Evolutionary conservation across 495 filamentous ascomycete genomes (phyloP), one percentile per base, ranked within the genome.

Genomic region (Bombardia bombarda): DNA sequence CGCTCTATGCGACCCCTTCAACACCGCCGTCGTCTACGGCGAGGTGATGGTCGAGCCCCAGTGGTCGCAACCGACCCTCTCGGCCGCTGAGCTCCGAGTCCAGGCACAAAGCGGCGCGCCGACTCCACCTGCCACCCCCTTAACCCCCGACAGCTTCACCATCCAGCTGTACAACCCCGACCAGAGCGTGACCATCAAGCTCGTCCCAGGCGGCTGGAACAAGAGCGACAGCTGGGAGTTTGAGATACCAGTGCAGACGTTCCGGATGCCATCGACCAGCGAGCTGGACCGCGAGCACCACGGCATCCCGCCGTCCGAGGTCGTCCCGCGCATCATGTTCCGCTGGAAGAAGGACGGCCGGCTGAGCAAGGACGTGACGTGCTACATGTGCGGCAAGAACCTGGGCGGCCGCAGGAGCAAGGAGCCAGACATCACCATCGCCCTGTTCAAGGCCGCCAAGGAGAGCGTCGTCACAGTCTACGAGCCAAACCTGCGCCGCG

Each of bases 121-220:
- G 0, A 66, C 82, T 3, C 82, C 85, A 14, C 72, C 82, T 4
- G 79, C 83, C 0, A 82, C 89, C 52, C 83, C 90, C 9, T 71
- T 88, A 18, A 67, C 90, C 25, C 92, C 92, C 1, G 77, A 77
- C 32, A 74, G 75, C 38, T 95, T 97, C 60, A 72, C 74, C 14
- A 74, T 97, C 40, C 84, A 90, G 50, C 81, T 98, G 9, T 97
- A 96, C 74, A 88, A 95, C 56, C 92, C 92, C 0, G 90, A 96
- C 66, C 90, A 94, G 61, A 70, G 84, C 47, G 67, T 97, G 21
- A 42, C 67, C 0, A 71, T 97, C 32, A 79, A 72, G 57, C 76
- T 85, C 58, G 76, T 84, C 44, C 67, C 78, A 32, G 83, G 83
- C 40, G 73, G 78, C 39, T 94, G 86, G 85, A 85, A 82, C 51